Percentiles rank a stretch among this genome's conserved stretches.
Evolutionary conservation across 169 alveolate genomes (phyloP).

Genomic region (Cryptosporidium sp.): DNA sequence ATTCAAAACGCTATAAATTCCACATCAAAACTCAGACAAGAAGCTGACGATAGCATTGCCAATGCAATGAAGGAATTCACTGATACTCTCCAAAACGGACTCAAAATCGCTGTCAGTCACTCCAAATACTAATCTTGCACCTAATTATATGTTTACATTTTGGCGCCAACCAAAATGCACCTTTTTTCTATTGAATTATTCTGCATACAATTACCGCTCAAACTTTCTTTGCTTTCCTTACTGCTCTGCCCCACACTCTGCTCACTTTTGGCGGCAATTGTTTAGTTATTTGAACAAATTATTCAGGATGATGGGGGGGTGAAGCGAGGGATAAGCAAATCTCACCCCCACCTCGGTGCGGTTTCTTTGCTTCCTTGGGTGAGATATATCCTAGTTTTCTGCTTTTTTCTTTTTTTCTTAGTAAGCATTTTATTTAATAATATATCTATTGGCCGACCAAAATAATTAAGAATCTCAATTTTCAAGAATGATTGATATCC

Average conservation of each 20-base stretch:
- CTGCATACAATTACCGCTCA: not conserved
- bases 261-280: not conserved
- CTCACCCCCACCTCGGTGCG: not conserved
- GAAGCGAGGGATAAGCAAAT: not conserved
- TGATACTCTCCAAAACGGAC: constrained; percentile 70
- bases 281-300: not conserved
- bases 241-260: not conserved
- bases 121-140: constrained; percentile 11
- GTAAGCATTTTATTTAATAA: not conserved
- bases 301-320: not conserved
- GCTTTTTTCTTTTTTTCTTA: not conserved
- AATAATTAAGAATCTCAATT: not conserved
- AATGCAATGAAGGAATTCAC: constrained; percentile 72
- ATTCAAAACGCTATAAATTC: constrained; percentile 47
- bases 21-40: constrained; percentile 57
- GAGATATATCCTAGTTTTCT: not conserved
- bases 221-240: not conserved
- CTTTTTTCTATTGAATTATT: not conserved
- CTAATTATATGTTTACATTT: not conserved
- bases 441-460: not conserved
- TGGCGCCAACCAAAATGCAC: not conserved
- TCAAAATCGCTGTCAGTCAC: constrained; percentile 60
- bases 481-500: constrained; percentile 36
- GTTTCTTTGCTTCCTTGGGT: not conserved
- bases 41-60: constrained; percentile 67